phyloP scores from a whole-genome alignment of 1,139 yeast species.

The Geotrichum phurueaensis region DNA sequence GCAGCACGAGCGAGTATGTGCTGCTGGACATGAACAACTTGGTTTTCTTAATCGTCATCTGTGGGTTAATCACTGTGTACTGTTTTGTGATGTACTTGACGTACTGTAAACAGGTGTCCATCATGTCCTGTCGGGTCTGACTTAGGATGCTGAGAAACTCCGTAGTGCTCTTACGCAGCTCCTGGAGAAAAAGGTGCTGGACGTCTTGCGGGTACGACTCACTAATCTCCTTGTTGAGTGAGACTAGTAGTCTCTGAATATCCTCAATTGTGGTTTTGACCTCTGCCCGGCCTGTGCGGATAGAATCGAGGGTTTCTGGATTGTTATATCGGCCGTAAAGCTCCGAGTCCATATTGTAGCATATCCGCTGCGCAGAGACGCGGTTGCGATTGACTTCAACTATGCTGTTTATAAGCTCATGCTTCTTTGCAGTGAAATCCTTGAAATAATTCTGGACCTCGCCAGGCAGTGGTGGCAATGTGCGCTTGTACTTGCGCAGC shows the following conservation, averaged over 20 bases:
- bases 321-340: constrained; percentile 8
- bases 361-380: constrained; percentile 7
- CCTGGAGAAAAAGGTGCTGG: neutral
- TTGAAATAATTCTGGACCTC: constrained; percentile 3
- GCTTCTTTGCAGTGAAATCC: neutral
- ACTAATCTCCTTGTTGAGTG: constrained; percentile 1
- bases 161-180: neutral
- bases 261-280: neutral
- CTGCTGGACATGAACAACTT: constrained; percentile 2
- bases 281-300: neutral
- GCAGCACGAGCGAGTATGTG: neutral
- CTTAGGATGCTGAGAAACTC: constrained; percentile 2
- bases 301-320: neutral
- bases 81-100: constrained; percentile 4
- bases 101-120: constrained; percentile 8
- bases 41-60: constrained; percentile 1
- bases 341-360: neutral
- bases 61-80: constrained; percentile 9
- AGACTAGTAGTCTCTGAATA: neutral
- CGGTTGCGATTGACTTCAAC: constrained; percentile 1
- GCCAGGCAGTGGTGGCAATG: neutral
- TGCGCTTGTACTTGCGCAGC: neutral
- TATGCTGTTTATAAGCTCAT: neutral
- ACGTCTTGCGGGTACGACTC: neutral
- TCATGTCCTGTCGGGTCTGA: constrained; percentile 8